These are phyloP conservation scores for Truncatella angustata DNA, from an alignment of 2,329 filamentous ascomycete genomes.

Conservation along the genomic window DNA sequence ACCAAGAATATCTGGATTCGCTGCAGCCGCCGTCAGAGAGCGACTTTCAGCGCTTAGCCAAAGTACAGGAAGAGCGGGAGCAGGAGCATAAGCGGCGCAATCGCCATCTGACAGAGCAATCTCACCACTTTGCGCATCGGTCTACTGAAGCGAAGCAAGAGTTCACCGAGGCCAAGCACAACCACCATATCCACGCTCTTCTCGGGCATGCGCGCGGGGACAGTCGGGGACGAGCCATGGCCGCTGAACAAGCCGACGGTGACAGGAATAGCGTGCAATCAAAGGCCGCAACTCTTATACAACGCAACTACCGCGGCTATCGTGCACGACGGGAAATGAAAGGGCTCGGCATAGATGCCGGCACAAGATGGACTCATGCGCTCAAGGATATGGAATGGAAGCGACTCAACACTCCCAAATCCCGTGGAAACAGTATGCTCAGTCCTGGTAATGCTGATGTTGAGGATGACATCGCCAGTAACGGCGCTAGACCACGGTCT, in stretches of 20 bases:
- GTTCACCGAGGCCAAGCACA: constrained; percentile 30
- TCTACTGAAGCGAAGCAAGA: constrained; percentile 29
- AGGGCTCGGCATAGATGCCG: constrained; percentile 68
- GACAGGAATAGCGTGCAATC: constrained; percentile 25
- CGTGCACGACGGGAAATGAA: constrained; percentile 67
- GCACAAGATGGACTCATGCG: constrained; percentile 69
- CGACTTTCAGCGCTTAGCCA: constrained; percentile 47
- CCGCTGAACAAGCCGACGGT: constrained; percentile 8
- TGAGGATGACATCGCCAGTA: constrained; percentile 2
- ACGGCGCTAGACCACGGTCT: constrained; percentile 16
- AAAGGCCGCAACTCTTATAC: constrained; percentile 56
- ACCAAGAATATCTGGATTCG: constrained; percentile 49
- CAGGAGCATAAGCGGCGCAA: constrained; percentile 40
- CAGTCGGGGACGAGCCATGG: constrained; percentile 11
- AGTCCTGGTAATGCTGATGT: constrained; percentile 1
- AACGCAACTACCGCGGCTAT: constrained; percentile 77
- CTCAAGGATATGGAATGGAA: constrained; percentile 55
- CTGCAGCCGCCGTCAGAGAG: constrained; percentile 44
- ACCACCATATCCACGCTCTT: constrained; percentile 16
- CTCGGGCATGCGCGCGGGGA: constrained; percentile 8
- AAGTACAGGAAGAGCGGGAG: constrained; percentile 47
- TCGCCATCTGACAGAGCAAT: constrained; percentile 30
- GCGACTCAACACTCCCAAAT: constrained; percentile 45
- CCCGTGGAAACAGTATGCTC: constrained; percentile 24
- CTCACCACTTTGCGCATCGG: constrained; percentile 15